Percentiles rank a stretch among this genome's conserved stretches.
phyloP scores from a whole-genome alignment of 2,329 filamentous ascomycete species.

The Exophiala sp. region DNA sequence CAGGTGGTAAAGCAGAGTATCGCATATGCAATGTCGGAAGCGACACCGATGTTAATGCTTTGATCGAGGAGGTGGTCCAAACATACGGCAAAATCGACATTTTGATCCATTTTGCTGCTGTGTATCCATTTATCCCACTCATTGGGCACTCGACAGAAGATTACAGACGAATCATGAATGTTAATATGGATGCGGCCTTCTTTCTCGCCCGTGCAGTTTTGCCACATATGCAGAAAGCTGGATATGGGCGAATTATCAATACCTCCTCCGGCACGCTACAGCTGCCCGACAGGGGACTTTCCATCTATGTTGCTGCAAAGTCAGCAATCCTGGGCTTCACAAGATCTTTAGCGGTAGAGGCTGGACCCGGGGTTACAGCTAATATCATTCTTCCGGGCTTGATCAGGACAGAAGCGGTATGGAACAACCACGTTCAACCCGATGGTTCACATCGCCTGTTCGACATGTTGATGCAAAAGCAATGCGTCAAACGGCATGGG shows the following conservation, averaged over 20 bases:
- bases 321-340: constrained; percentile 3
- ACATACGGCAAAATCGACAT: constrained; percentile 7
- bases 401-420: background rate
- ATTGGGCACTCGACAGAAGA: background rate
- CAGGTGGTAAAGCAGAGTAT: constrained; percentile 14
- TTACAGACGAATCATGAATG: background rate
- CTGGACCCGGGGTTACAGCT: background rate
- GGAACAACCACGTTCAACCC: background rate
- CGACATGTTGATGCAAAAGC: constrained; percentile 1
- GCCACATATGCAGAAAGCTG: constrained; percentile 11
- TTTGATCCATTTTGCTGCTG: constrained; percentile 2
- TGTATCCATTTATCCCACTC: constrained; percentile 7
- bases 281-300: background rate
- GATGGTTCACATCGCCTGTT: constrained; percentile 3
- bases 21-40: constrained; percentile 26
- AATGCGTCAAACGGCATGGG: constrained; percentile 3
- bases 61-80: constrained; percentile 3
- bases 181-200: constrained; percentile 5
- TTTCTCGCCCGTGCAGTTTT: constrained; percentile 3
- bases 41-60: background rate
- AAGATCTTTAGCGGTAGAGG: constrained; percentile 1
- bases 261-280: background rate
- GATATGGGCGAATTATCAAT: constrained; percentile 10
- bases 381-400: constrained; percentile 7
- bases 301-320: constrained; percentile 4